phyloP scores from a whole-genome alignment of 2,329 filamentous ascomycete species.

The Cryphonectria japonica region DNA sequence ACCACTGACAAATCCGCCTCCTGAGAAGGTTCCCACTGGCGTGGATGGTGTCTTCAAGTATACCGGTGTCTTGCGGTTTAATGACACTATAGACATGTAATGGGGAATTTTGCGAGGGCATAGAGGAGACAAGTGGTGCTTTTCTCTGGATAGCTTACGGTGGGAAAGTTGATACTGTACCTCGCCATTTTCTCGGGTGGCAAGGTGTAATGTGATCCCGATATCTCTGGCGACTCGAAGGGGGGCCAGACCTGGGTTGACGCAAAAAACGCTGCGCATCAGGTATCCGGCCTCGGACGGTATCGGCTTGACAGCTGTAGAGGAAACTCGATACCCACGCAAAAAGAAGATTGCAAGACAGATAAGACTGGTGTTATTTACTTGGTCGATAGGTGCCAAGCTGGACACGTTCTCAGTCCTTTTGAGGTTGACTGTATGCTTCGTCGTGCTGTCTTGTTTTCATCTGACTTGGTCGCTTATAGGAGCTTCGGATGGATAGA shows the following conservation, averaged over 20 bases:
- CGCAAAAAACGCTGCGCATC: not conserved
- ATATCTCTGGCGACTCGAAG: not conserved
- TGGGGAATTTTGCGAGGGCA: not conserved
- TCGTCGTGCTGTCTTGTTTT: no score
- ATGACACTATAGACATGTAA: constrained; percentile 82
- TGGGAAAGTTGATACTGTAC: not conserved
- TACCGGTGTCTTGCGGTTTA: constrained; percentile 89
- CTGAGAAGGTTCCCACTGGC: constrained; percentile 69
- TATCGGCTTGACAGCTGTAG: not conserved
- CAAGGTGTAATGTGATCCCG: not conserved
- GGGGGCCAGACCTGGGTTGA: not conserved
- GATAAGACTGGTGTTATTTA: not conserved
- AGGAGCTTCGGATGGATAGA: not conserved
- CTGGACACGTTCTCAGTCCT: not conserved
- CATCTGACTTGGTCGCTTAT: no score
- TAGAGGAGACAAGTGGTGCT: not conserved
- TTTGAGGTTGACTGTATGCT: no score
- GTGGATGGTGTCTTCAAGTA: constrained; percentile 85
- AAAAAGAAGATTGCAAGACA: not conserved
- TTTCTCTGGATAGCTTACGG: not conserved
- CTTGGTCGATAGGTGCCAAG: not conserved
- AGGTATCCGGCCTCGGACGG: not conserved
- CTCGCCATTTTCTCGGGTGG: not conserved
- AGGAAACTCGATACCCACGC: not conserved
- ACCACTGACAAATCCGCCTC: constrained; percentile 54